phyloP scores from a whole-genome alignment of 2,329 filamentous ascomycete species.

The Pseudogymnoascus sp. region DNA sequence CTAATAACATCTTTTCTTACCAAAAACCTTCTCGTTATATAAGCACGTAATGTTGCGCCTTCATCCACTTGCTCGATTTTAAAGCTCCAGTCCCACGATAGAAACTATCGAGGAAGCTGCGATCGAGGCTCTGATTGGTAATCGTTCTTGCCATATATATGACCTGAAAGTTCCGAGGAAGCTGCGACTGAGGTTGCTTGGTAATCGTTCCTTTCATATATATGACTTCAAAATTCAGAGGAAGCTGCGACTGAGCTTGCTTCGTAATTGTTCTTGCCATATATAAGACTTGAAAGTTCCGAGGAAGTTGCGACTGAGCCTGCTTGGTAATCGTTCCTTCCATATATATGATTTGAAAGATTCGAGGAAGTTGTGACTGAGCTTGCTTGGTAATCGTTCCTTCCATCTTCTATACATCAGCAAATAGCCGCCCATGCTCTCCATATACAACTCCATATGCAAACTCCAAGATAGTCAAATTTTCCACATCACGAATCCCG shows the following conservation, averaged over 20 bases:
- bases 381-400: too few species aligned
- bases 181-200: too few species aligned
- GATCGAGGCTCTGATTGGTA: too few species aligned
- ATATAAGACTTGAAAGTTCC: too few species aligned
- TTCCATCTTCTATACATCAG: not conserved
- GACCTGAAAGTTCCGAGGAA: too few species aligned
- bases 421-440: not conserved
- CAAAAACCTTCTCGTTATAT: not conserved
- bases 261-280: too few species aligned
- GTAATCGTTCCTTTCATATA: not conserved
- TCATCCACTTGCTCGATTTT: not conserved
- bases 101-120: too few species aligned
- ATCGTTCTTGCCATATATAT: too few species aligned
- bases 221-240: not conserved
- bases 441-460: not conserved
- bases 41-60: not conserved
- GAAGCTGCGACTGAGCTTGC: too few species aligned
- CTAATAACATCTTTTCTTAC: not conserved
- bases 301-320: too few species aligned
- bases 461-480: not conserved
- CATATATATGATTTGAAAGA: not conserved
- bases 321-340: not conserved
- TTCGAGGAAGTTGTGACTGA: too few species aligned
- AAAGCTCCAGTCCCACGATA: too few species aligned
- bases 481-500: conserved; percentile 17